Conservation (phyloP, 2,329 filamentous ascomycete genomes). For the Stagonosporopsis chrysanthemi region DNA sequence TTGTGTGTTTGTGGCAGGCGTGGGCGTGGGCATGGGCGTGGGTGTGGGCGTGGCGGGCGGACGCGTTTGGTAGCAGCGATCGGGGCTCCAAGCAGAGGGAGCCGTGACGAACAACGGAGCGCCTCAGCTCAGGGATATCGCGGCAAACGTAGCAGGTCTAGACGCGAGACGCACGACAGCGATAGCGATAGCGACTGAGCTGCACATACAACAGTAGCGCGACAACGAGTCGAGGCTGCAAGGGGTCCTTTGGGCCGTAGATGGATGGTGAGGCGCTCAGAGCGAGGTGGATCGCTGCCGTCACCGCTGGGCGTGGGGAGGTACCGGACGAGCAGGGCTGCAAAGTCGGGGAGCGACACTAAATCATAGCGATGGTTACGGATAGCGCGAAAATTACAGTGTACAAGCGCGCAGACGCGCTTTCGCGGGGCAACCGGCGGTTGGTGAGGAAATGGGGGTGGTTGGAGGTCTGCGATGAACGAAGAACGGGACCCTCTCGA, state of each 20-base stretch:
- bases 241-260: not conserved
- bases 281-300: slow-evolving; percentile 28
- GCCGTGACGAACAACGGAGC: slow-evolving; percentile 19
- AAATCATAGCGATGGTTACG: slow-evolving; percentile 33
- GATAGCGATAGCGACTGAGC: slow-evolving; percentile 8
- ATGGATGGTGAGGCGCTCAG: not conserved
- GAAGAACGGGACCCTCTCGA: slow-evolving; percentile 7
- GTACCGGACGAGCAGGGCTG: slow-evolving; percentile 28
- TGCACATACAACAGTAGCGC: slow-evolving; percentile 4
- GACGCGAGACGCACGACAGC: not conserved
- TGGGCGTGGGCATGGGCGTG: not conserved
- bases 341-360: slow-evolving; percentile 22
- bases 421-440: slow-evolving; percentile 24
- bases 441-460: slow-evolving; percentile 38
- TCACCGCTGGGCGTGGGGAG: slow-evolving; percentile 24
- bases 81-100: slow-evolving; percentile 15
- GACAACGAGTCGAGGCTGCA: not conserved
- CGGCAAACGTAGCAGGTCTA: slow-evolving; percentile 13
- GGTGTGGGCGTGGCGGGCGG: not conserved
- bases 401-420: slow-evolving; percentile 37
- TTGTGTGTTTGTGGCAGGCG: slow-evolving; percentile 17
- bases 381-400: slow-evolving; percentile 25
- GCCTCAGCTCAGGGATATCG: slow-evolving; percentile 17
- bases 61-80: slow-evolving; percentile 26
- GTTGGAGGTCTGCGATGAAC: slow-evolving; percentile 36